These are phyloP conservation scores for Austroboletus festivus DNA, from an alignment of 768 basidiomycete genomes.

Conservation along the genomic window DNA sequence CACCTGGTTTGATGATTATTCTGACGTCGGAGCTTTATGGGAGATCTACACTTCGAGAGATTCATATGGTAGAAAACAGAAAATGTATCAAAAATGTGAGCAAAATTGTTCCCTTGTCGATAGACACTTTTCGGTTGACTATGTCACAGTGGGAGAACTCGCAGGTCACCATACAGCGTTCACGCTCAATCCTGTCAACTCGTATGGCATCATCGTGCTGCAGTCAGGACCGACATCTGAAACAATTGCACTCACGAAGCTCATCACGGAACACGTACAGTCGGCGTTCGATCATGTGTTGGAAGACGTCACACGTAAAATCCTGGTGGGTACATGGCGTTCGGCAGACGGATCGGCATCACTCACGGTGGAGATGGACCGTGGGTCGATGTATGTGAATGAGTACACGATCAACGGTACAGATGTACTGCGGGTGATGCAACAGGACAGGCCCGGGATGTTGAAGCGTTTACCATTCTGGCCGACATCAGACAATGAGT, in stretches of 20 bases:
- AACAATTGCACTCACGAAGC: slow-evolving; percentile 29
- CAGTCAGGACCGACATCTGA: slow-evolving; percentile 37
- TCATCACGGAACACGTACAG: slow-evolving; percentile 34
- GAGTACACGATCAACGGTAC: slow-evolving; percentile 33
- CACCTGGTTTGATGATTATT: slow-evolving; percentile 36
- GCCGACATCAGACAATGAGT: slow-evolving; percentile 40
- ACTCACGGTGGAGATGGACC: slow-evolving; percentile 31
- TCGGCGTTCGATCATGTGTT: slow-evolving; percentile 34
- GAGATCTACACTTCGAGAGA: slow-evolving; percentile 35
- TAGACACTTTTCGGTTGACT: too few relatives aligned
- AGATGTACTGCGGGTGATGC: slow-evolving; percentile 35
- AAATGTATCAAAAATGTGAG: slow-evolving; percentile 22
- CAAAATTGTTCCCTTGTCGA: neutral
- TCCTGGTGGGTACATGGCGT: slow-evolving; percentile 37
- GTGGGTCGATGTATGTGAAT: slow-evolving; percentile 28
- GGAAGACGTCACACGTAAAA: slow-evolving; percentile 21
- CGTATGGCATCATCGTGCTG: slow-evolving; percentile 42
- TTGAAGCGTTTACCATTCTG: slow-evolving; percentile 25
- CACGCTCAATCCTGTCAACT: slow-evolving; percentile 37
- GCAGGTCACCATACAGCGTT: slow-evolving; percentile 41
- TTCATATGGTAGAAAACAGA: slow-evolving; percentile 34
- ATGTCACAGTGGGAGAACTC: slow-evolving; percentile 36
- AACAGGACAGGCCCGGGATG: slow-evolving; percentile 8
- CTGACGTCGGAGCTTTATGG: slow-evolving; percentile 43
- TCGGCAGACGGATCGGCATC: slow-evolving; percentile 25